phyloP scores from a whole-genome alignment of 208 protist species.

The Kentomonas sorsogonicus region DNA sequence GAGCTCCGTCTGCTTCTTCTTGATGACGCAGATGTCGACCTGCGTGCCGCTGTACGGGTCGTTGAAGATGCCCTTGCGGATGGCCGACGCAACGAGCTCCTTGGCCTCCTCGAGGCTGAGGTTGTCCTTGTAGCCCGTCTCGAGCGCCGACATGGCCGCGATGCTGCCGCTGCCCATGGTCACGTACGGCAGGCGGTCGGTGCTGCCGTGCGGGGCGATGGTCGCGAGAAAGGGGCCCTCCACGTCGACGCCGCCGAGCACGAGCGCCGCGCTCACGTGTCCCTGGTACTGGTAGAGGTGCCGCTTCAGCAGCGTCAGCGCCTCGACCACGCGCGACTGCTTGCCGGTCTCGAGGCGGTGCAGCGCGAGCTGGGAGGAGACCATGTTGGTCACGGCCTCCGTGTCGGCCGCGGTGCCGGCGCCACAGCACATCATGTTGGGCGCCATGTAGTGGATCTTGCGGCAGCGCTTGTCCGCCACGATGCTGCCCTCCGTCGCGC shows the following conservation, averaged over 20 bases:
- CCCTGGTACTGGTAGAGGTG: constrained; percentile 98
- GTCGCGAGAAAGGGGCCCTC: constrained; percentile 96
- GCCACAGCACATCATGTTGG: constrained; percentile 99
- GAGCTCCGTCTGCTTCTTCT: constrained; percentile 77
- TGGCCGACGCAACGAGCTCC: constrained; percentile 94
- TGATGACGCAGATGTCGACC: constrained; percentile 99
- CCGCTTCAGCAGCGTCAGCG: constrained; percentile 96
- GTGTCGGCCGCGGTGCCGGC: constrained; percentile 99
- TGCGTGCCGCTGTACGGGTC: constrained; percentile 99
- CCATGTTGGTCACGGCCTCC: constrained; percentile 92
- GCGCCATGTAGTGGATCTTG: constrained; percentile 99
- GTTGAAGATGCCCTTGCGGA: constrained; percentile 99
- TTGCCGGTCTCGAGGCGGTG: constrained; percentile 93
- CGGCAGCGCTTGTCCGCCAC: constrained; percentile 99
- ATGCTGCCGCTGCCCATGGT: constrained; percentile 99
- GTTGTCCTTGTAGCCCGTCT: constrained; percentile 94
- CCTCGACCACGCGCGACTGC: constrained; percentile 94
- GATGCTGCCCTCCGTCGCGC: constrained; percentile 98
- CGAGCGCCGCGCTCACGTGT: constrained; percentile 97
- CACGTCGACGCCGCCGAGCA: constrained; percentile 98
- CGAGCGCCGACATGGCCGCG: constrained; percentile 98
- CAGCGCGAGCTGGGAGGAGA: constrained; percentile 93
- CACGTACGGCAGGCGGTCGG: constrained; percentile 97
- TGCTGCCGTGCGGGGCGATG: constrained; percentile 98
- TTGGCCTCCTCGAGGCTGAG: constrained; percentile 96